phyloP scores from a whole-genome alignment of 139 green algal genomes.

The Astrephomene gubernaculifera region DNA sequence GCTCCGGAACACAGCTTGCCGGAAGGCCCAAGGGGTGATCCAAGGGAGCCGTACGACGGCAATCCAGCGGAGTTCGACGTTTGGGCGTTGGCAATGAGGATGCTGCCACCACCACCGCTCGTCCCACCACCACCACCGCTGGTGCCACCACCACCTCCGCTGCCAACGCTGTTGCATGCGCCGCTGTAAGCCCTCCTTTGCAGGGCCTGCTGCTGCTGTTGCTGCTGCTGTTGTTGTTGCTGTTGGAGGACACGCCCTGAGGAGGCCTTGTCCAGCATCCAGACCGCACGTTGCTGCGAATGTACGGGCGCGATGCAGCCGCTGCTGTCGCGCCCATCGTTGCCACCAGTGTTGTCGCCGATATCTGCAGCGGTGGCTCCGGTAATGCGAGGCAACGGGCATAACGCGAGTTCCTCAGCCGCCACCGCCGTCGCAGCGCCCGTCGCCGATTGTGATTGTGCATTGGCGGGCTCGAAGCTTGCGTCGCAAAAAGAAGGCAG shows the following conservation, averaged over 20 bases:
- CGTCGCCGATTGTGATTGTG: too few relatives aligned
- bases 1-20: constrained; percentile 9
- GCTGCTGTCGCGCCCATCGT: not conserved
- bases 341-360: not conserved
- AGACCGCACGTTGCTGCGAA: not conserved
- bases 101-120: too few relatives aligned
- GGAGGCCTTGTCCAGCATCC: not conserved
- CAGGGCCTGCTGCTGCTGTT: too few relatives aligned
- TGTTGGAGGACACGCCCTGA: not conserved
- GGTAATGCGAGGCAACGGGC: too few relatives aligned
- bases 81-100: too few relatives aligned
- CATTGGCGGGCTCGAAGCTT: too few relatives aligned
- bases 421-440: too few relatives aligned
- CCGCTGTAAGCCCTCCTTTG: not conserved
- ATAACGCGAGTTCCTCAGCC: too few relatives aligned
- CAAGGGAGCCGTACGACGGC: not conserved
- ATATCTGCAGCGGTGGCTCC: not conserved
- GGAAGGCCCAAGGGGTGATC: not conserved
- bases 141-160: too few relatives aligned
- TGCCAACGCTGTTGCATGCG: not conserved
- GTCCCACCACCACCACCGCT: too few relatives aligned
- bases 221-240: constrained; percentile 4
- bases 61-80: not conserved
- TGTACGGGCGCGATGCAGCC: not conserved
- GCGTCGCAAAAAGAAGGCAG: too few relatives aligned